phyloP scores from a whole-genome alignment of 768 basidiomycete genomes.

The Tremella fuciformis region DNA sequence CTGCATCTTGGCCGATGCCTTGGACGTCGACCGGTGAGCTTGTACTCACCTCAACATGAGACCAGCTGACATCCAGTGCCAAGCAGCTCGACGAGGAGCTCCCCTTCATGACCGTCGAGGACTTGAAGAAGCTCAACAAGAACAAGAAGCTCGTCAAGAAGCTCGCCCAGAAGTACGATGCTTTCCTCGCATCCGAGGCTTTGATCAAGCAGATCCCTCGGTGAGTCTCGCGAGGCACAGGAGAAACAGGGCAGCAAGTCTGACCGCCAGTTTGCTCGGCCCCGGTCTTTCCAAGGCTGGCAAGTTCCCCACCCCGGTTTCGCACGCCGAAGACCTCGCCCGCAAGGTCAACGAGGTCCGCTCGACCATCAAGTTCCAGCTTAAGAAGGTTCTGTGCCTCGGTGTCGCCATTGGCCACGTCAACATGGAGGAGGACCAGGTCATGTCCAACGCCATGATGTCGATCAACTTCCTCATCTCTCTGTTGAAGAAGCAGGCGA shows the following conservation, averaged over 20 bases:
- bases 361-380: slow-evolving; percentile 99
- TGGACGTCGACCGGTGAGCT: slow-evolving; percentile 79
- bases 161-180: slow-evolving; percentile 99
- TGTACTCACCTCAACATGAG: background rate
- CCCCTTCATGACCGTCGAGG: slow-evolving; percentile 94
- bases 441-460: slow-evolving; percentile 95
- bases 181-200: slow-evolving; percentile 94
- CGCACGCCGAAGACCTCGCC: slow-evolving; percentile 80
- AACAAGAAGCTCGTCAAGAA: slow-evolving; percentile 99
- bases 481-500: slow-evolving; percentile 78
- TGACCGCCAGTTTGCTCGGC: slow-evolving; percentile 71
- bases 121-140: slow-evolving; percentile 99
- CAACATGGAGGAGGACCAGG: slow-evolving; percentile 96
- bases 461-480: slow-evolving; percentile 99
- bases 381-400: slow-evolving; percentile 93
- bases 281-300: slow-evolving; percentile 99
- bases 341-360: slow-evolving; percentile 93
- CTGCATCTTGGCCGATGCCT: slow-evolving; percentile 98
- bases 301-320: slow-evolving; percentile 97
- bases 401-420: slow-evolving; percentile 98
- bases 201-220: slow-evolving; percentile 99
- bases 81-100: slow-evolving; percentile 54
- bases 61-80: slow-evolving; percentile 17
- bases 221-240: slow-evolving; percentile 9
- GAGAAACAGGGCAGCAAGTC: background rate